Percentiles rank a stretch among this genome's conserved stretches.
Conservation (phyloP, 2,329 filamentous ascomycete genomes). For the Aspergillus sp. region DNA sequence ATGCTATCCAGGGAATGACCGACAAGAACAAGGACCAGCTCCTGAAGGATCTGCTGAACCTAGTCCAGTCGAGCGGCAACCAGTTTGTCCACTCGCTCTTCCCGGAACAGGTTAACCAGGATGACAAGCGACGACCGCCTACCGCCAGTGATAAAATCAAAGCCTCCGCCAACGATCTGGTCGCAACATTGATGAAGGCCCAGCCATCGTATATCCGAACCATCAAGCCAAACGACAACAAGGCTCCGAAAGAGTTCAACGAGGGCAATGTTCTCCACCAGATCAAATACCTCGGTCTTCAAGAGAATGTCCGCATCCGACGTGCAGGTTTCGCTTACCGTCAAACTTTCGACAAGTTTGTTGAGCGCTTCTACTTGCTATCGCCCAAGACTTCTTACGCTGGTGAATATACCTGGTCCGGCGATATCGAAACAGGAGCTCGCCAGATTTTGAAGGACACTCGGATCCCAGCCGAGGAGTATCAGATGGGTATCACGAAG, state of each 20-base stretch:
- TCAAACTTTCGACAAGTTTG: slow-evolving; percentile 96
- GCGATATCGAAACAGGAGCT: slow-evolving; percentile 81
- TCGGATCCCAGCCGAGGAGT: slow-evolving; percentile 91
- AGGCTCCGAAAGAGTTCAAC: slow-evolving; percentile 91
- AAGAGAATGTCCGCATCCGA: slow-evolving; percentile 97
- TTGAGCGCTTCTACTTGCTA: slow-evolving; percentile 92
- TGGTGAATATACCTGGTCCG: slow-evolving; percentile 94
- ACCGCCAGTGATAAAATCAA: slow-evolving; percentile 97
- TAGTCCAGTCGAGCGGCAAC: slow-evolving; percentile 82
- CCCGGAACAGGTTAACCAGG: slow-evolving; percentile 89
- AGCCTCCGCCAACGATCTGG: slow-evolving; percentile 87
- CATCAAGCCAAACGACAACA: slow-evolving; percentile 99
- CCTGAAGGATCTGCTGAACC: slow-evolving; percentile 85
- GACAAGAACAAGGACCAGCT: slow-evolving; percentile 99
- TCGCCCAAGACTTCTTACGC: slow-evolving; percentile 95
- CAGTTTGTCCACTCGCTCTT: slow-evolving; percentile 84
- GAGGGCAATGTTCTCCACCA: slow-evolving; percentile 91
- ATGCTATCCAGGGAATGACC: slow-evolving; percentile 93
- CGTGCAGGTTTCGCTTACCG: slow-evolving; percentile 95
- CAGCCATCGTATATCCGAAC: slow-evolving; percentile 97
- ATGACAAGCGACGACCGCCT: slow-evolving; percentile 90
- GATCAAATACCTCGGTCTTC: slow-evolving; percentile 98
- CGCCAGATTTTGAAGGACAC: slow-evolving; percentile 95
- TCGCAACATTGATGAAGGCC: slow-evolving; percentile 94
- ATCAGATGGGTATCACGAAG: slow-evolving; percentile 95